Percentiles rank a stretch among this genome's conserved stretches.
phyloP scores from a whole-genome alignment of 2,329 filamentous ascomycete genomes.

The Ceratocystis destructans region DNA sequence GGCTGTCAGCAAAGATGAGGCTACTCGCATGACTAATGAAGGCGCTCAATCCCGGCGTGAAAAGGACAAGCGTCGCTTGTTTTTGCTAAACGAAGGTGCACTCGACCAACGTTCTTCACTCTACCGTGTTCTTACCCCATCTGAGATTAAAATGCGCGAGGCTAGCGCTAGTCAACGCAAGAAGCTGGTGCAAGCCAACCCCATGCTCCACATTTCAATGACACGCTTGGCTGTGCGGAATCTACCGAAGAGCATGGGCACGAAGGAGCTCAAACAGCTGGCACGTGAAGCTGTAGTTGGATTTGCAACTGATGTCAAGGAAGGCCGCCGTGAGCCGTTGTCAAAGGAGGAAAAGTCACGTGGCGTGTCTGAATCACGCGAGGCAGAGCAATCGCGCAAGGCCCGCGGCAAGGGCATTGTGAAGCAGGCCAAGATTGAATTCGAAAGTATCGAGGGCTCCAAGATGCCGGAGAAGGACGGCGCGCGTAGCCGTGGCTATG shows the following conservation, averaged over 20 bases:
- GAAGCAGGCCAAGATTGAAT: conserved; percentile 86
- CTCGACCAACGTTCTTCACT: conserved; percentile 65
- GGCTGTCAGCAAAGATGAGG: conserved; percentile 74
- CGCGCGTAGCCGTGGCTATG: conserved; percentile 80
- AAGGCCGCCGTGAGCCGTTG: conserved; percentile 57
- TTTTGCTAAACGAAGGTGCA: conserved; percentile 73
- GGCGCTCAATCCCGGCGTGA: conserved; percentile 50
- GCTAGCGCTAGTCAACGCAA: conserved; percentile 77
- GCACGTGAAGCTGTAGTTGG: conserved; percentile 87
- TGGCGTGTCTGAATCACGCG: conserved; percentile 64
- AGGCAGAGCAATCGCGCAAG: conserved; percentile 67
- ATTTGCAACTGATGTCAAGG: conserved; percentile 81
- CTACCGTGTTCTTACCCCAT: conserved; percentile 59
- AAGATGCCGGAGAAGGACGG: conserved; percentile 71
- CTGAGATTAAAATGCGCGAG: conserved; percentile 78
- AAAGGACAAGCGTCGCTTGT: conserved; percentile 81
- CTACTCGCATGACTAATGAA: conserved; percentile 57
- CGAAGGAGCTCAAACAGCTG: conserved; percentile 81
- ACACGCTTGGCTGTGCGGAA: conserved; percentile 87
- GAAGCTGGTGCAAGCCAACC: conserved; percentile 81
- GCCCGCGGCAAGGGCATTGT: conserved; percentile 75
- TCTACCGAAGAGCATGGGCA: conserved; percentile 66
- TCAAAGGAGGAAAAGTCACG: conserved; percentile 81
- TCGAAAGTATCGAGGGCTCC: conserved; percentile 71
- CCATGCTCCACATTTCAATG: conserved; percentile 72